phyloP scores from a whole-genome alignment of 371 early-diverging fungal genomes.

The Dinochytrium kinnereticum region DNA sequence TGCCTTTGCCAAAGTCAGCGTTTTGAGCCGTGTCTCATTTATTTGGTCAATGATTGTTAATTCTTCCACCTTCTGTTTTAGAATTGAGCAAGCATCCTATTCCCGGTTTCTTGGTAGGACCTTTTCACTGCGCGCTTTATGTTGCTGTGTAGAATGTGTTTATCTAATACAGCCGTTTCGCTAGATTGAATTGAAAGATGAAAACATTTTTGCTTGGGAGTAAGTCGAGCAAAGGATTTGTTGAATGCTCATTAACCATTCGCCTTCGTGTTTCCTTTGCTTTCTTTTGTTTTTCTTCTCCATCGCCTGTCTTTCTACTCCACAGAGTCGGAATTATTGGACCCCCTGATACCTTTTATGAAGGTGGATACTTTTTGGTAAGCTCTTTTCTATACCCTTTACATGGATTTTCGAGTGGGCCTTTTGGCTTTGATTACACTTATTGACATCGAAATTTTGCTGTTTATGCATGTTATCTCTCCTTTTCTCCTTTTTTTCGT shows the following conservation, averaged over 20 bases:
- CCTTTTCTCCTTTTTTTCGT: no score
- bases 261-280: background rate
- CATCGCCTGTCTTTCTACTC: no score
- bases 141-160: no score
- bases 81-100: constrained; percentile 50
- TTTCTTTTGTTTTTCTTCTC: background rate
- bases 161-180: no score
- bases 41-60: background rate
- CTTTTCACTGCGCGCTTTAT: no score
- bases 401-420: background rate
- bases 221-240: constrained; percentile 23
- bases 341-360: constrained; percentile 54
- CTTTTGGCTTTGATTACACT: background rate
- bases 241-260: background rate
- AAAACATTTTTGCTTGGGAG: constrained; percentile 60
- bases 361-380: constrained; percentile 59
- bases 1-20: background rate
- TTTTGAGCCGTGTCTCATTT: background rate
- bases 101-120: constrained; percentile 52
- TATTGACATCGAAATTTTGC: no score
- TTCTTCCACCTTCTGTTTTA: constrained; percentile 11
- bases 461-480: no score
- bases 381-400: background rate
- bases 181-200: constrained; percentile 50
- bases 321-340: constrained; percentile 60